These are phyloP conservation scores for Claviceps lovelessii DNA, from an alignment of 2,329 filamentous ascomycete species.

Conservation along the genomic window DNA sequence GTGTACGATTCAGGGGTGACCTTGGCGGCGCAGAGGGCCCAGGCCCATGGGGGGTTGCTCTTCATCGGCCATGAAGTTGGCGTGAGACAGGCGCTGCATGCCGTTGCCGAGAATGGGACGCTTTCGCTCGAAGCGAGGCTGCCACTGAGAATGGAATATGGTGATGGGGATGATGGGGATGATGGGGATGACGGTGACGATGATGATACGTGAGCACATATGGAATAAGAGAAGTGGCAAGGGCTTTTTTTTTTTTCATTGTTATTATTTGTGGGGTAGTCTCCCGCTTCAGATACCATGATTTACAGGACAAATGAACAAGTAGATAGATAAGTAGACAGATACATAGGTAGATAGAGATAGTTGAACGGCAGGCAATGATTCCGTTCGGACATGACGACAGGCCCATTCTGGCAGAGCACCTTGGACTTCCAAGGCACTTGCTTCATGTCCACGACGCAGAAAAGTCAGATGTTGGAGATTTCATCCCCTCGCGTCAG, in stretches of 20 bases:
- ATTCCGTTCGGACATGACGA: no score
- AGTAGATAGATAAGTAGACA: no score
- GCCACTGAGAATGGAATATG: conserved; percentile 7
- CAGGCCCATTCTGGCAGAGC: no score
- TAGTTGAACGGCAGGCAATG: no score
- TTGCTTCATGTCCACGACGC: no score
- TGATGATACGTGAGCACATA: not conserved
- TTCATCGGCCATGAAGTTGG: conserved; percentile 24
- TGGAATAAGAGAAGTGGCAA: not conserved
- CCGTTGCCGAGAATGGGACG: conserved; percentile 6
- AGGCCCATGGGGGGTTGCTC: conserved; percentile 15
- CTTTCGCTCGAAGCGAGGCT: conserved; percentile 15
- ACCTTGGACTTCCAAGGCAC: no score
- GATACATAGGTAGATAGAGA: no score
- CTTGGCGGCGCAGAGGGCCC: conserved; percentile 14
- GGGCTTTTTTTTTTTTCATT: not conserved
- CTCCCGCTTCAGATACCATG: no score
- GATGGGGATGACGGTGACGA: no score
- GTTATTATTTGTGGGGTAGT: not conserved
- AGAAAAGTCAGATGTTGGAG: no score
- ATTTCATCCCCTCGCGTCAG: no score
- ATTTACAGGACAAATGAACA: no score
- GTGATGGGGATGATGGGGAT: not conserved
- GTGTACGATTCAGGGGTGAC: conserved; percentile 17
- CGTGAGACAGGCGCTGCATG: conserved; percentile 22